Conservation (phyloP, 163 green algal genomes). For the Prototheca cutis region DNA sequence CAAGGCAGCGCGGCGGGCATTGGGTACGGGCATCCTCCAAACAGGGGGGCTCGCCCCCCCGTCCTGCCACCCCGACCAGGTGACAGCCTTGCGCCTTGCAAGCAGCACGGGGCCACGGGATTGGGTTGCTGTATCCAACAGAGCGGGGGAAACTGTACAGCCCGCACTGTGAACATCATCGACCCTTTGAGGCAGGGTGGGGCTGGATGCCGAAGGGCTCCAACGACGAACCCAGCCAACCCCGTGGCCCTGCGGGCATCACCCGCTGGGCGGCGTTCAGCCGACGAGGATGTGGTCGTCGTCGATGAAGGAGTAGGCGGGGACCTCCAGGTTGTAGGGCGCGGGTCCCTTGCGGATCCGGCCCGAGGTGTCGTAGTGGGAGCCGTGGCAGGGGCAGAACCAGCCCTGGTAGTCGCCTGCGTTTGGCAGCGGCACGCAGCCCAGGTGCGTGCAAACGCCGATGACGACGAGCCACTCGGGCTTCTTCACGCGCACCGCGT, state of each 20-base stretch:
- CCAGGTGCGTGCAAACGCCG: constrained; percentile 98
- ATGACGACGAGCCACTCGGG: constrained; percentile 96
- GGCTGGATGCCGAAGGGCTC: not conserved
- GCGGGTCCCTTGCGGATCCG: constrained; percentile 91
- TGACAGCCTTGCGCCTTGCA: no score
- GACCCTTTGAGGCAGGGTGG: no score
- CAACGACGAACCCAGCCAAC: no score
- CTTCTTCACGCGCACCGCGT: constrained; percentile 66
- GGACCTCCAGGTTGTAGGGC: constrained; percentile 96
- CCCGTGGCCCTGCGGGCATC: not conserved
- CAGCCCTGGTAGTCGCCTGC: constrained; percentile 97
- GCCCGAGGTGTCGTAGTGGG: constrained; percentile 94
- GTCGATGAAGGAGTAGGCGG: constrained; percentile 85
- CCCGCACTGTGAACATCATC: no score
- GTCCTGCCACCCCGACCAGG: no score
- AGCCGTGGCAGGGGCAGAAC: constrained; percentile 99
- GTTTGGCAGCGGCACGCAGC: constrained; percentile 96
- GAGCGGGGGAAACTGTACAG: no score
- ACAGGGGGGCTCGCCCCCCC: no score
- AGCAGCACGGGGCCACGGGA: no score
- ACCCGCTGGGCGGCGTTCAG: constrained; percentile 23
- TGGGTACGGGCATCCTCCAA: no score
- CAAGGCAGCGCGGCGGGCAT: no score
- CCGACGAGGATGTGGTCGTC: constrained; percentile 76
- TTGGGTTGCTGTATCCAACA: no score